phyloP scores from a whole-genome alignment of 257 asterid species.

The Ocimum tenuiflorum region DNA sequence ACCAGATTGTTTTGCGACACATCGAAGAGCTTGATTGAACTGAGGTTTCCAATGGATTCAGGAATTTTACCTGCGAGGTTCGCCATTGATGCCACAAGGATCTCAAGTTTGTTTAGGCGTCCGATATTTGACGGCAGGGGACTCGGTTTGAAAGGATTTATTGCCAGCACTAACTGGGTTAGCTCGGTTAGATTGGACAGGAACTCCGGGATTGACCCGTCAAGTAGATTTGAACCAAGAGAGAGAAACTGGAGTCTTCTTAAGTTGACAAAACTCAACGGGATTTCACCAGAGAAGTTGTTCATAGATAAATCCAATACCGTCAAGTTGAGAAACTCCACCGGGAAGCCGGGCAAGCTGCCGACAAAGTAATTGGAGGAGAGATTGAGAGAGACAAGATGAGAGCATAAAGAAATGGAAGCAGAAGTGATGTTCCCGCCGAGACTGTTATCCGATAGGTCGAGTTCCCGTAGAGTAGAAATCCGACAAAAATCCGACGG shows the following conservation, averaged over 20 bases:
- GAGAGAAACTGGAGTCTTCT: conserved; percentile 41
- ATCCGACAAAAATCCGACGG: conserved; percentile 76
- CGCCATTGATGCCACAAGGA: conserved; percentile 24
- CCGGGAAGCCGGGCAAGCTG: conserved; percentile 40
- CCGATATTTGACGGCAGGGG: conserved; percentile 55
- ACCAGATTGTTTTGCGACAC: conserved; percentile 37
- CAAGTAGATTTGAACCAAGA: conserved; percentile 42
- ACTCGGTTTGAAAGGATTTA: conserved; percentile 46
- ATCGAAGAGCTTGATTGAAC: conserved; percentile 40
- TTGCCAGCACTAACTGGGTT: conserved; percentile 37
- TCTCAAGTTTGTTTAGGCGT: conserved; percentile 47
- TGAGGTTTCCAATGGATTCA: conserved; percentile 45
- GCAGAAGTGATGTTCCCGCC: conserved; percentile 36
- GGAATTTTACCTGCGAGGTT: conserved; percentile 58
- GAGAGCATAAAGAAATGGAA: conserved; percentile 50
- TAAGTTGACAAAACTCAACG: conserved; percentile 44
- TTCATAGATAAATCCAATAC: conserved; percentile 42
- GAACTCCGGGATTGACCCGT: conserved; percentile 65
- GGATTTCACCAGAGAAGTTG: conserved; percentile 67
- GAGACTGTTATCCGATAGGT: conserved; percentile 42
- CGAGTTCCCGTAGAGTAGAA: conserved; percentile 40
- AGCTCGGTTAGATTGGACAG: conserved; percentile 52
- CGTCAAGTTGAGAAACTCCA: conserved; percentile 39
- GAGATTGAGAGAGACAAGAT: conserved; percentile 36
- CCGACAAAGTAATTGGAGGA: conserved; percentile 59